Evolutionary conservation across 2,329 filamentous ascomycete genomes (phyloP), one percentile per base, ranked within the genome.

Genomic region (Thielaviopsis ethacetica): DNA sequence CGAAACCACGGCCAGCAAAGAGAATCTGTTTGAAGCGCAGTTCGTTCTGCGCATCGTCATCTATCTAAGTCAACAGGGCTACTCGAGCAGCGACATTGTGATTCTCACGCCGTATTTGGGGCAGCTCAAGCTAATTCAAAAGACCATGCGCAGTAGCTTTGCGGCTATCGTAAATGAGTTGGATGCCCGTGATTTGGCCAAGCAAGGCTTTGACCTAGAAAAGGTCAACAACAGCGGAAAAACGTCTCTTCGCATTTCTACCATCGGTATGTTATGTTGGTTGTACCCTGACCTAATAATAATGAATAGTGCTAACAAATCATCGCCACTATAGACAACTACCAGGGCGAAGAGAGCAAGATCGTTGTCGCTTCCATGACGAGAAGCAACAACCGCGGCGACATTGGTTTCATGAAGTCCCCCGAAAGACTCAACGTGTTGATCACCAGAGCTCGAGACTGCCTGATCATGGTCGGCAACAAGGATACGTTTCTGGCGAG

Each of bases 291-390:
- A n/a, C n/a, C n/a, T n/a, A n/a, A n/a, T n/a, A n/a, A n/a, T n/a
- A n/a, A n/a, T n/a, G n/a, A 9, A 26, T 21, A 19, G 15, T 22
- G 26, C 47, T 49, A 38, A 30, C 4, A 34, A 12, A 19, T 58
- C 17, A 3, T 58, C 17, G 1, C 54, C 4, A 41, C 4, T 38
- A 1, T 21, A 84, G 85, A 90, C 62, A 90, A 90, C 62, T 91
- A 86, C 60, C 86, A 90, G 66, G 85, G 86, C 1, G 86, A 90
- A 65, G 86, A 91, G 63, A 82, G 80, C 44, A 80, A 89, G 1
- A 84, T 91, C 17, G 82, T 89, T 0, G 77, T 91, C 7, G 79
- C 73, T 0, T 85, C 82, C 0, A 67, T 90, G 12, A 87, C 84
- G 0, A 72, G 86, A 4, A 85, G 84, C 66, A 90, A 90, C 62